Conservation (phyloP, 192 early-diverging fungal species). For the Chytriomyces confervae region DNA sequence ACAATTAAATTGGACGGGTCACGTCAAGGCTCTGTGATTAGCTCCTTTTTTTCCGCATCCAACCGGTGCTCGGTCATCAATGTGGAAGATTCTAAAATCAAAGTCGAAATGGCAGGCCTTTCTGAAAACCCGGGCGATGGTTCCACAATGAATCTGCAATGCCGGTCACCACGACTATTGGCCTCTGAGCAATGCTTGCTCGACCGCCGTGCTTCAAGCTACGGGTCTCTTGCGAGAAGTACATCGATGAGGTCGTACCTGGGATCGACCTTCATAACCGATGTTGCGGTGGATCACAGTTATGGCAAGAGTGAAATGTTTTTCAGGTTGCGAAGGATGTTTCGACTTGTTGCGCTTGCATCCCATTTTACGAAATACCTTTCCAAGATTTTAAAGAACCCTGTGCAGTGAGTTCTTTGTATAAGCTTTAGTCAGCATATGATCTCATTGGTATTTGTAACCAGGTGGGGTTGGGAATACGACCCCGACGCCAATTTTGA, state of each 20-base stretch:
- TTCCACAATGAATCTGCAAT: too few species aligned
- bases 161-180: too few species aligned
- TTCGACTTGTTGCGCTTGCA: conserved; percentile 40
- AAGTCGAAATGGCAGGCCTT: too few species aligned
- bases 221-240: too few species aligned
- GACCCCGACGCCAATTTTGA: conserved; percentile 46
- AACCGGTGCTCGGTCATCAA: too few species aligned
- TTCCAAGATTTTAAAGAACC: conserved; percentile 48
- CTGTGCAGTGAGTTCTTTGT: conserved; percentile 33
- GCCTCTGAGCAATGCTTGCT: too few species aligned
- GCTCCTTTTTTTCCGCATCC: too few species aligned
- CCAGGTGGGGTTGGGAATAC: conserved; percentile 50
- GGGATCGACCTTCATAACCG: conserved; percentile 23
- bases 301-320: conserved; percentile 13
- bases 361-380: conserved; percentile 50
- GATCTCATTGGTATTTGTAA: neutral
- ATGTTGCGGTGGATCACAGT: neutral
- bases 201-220: too few species aligned
- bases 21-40: too few species aligned
- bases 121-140: too few species aligned
- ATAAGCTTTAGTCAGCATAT: neutral
- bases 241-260: conserved; percentile 1
- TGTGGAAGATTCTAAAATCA: too few species aligned
- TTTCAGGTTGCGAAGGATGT: conserved; percentile 37
- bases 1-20: too few species aligned